Evolutionary conservation across 148 eudicot genomes (phyloP), one percentile per base, ranked within the genome.

Genomic region (Talinum fruticosum): DNA sequence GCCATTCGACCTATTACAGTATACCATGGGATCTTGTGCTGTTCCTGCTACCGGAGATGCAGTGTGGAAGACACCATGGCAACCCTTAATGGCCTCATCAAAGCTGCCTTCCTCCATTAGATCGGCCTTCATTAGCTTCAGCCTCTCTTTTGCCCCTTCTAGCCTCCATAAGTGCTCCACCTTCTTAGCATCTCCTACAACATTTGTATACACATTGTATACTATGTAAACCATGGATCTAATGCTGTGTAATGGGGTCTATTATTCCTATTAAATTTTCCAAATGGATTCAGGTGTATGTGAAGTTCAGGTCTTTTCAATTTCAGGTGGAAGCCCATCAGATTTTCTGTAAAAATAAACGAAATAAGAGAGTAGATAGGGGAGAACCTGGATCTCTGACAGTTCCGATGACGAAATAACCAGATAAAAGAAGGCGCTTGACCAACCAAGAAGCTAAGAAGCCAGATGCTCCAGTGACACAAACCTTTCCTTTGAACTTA

Each of bases 391-490:
- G 93, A 69, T 96, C 90, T 38, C 97, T 85, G 7, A 96, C 99
- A 8, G 99, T 96, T 6, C 97, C 99, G 30, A 71, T 82, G 67
- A 96, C 97, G 75, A 76, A 84, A 76, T 96, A 93, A 8, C 97
- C 97, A 15, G 89, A 87, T 32, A 72, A 76, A 30, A 96, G 93
- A 65, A 96, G 89, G 23, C 90, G 86, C 83, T 91, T 91, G 71
- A 96, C 86, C 49, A 96, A 83, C 95, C 97, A 96, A 69, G 99
- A 96, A 71, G 97, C 99, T 34, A 96, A 44, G 74, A 83, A 95
- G 35, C 99, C 99, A 33, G 97, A 86, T 34, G 97, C 99, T 65
- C 99, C 99, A 0, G 97, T 96, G 57, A 96, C 99, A 30, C 99
- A 96, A 8, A 96, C 97, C 81, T 84, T 88, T 54, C 91, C 93